Base-by-base conservation (phyloP, 345 rosid species). In the Aegle marmelos region DNA sequence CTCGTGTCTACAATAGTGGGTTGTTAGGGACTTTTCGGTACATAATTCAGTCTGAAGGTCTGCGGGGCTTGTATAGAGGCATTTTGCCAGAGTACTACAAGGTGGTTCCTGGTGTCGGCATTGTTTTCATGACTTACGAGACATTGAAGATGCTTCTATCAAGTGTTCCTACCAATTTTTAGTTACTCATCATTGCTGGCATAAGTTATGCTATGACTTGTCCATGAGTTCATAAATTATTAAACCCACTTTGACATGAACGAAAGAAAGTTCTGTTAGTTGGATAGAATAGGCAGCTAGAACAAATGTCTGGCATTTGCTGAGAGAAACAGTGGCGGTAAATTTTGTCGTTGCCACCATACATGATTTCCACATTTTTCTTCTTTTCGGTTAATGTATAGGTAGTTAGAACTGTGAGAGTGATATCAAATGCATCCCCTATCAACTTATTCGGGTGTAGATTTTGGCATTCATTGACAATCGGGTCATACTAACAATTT, bases 61-160 rank as follows among this genome's bases (percentile, higher is more conserved):
- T 94, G 19, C 82, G 89, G 48, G 98, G 98, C 59, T 75, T 97
- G 79, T 97, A 97, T 60, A 90, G 99, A 83, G 99, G 99, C 84
- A 90, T 97, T 70, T 78, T 94, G 86, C 98, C 99, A 0, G 98
- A 94, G 76, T 97, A 91, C 86, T 97, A 87, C 91, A 97, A 97
- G 86, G 99, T 94, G 22, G 95, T 93, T 75, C 99, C 98, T 22
- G 88, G 98, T 31, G 98, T 94, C 19, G 97, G 98, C 82, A 97
- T 97, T 39, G 85, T 87, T 80, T 97, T 97, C 88, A 93, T 92
- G 98, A 88, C 97, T 2, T 91, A 88, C 34, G 98, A 97, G 86
- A 80, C 90, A 16, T 75, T 97, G 77, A 92, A 90, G 80, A 81
- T 48, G 76, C 87, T 88, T 76, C 82, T 94, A 24, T 81, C 91